Percentiles rank a stretch among this genome's conserved stretches.
These are phyloP conservation scores for Ustilago xerochloae DNA, from an alignment of 1,284 basidiomycete genomes.

Conservation along the genomic window DNA sequence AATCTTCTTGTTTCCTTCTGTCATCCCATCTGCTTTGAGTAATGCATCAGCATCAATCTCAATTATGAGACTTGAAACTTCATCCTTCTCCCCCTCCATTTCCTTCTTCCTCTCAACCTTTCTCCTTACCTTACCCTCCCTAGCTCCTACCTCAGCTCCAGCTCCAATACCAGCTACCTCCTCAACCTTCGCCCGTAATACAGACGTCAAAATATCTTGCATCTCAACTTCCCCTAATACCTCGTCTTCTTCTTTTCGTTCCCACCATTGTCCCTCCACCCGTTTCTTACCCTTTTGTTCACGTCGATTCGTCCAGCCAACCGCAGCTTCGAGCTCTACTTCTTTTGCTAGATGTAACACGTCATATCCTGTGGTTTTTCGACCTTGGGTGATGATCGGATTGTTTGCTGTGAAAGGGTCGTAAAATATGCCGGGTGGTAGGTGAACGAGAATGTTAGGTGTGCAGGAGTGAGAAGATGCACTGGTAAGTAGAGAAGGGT, in stretches of 20 bases:
- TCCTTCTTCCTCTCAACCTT: not conserved
- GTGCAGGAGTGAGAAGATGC: not conserved
- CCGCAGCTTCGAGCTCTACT: not conserved
- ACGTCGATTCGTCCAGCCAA: not conserved
- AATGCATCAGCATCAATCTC: slow-evolving; percentile 2
- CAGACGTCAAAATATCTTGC: slow-evolving; percentile 2
- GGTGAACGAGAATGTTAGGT: slow-evolving; percentile 22
- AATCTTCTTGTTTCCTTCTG: not conserved
- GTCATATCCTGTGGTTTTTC: not conserved
- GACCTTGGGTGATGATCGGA: slow-evolving; percentile 3
- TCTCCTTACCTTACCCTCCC: not conserved
- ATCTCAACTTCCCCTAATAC: not conserved
- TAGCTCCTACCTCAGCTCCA: not conserved
- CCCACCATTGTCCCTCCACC: not conserved
- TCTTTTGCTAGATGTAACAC: not conserved
- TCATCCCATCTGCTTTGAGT: not conserved
- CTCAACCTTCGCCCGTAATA: not conserved
- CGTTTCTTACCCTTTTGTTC: not conserved
- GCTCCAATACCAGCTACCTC: not conserved
- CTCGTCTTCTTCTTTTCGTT: not conserved
- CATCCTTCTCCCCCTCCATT: not conserved
- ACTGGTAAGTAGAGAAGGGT: not conserved
- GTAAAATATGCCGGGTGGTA: slow-evolving; percentile 31
- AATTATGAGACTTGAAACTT: slow-evolving; percentile 3
- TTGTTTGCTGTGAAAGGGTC: slow-evolving; percentile 26